Conservation (phyloP, 768 basidiomycete genomes). For the Trametes cubensis region DNA sequence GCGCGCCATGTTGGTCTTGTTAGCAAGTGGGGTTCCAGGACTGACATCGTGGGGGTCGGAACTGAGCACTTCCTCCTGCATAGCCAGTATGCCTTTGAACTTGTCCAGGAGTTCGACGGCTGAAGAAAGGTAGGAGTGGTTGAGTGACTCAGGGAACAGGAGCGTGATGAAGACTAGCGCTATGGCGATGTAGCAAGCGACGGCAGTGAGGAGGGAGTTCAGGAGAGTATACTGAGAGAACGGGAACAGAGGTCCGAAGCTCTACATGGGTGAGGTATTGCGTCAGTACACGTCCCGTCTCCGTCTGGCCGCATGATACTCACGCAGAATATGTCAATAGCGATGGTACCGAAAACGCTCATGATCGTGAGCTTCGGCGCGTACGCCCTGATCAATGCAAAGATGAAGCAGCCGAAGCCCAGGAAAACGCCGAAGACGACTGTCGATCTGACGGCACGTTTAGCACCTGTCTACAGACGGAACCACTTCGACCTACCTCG, state of each 20-base stretch:
- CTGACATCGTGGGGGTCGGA: slow-evolving; percentile 27
- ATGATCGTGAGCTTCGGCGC: slow-evolving; percentile 48
- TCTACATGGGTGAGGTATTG: slow-evolving; percentile 26
- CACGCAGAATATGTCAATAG: slow-evolving; percentile 47
- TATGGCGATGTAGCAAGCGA: slow-evolving; percentile 50
- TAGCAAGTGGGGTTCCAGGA: slow-evolving; percentile 26
- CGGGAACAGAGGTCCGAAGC: slow-evolving; percentile 54
- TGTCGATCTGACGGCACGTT: slow-evolving; percentile 37
- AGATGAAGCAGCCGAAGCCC: slow-evolving; percentile 45
- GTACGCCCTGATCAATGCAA: slow-evolving; percentile 50
- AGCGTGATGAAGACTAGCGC: slow-evolving; percentile 46
- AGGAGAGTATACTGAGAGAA: slow-evolving; percentile 47
- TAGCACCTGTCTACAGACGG: neutral
- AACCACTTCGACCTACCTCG: slow-evolving; percentile 29
- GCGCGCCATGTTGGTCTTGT: slow-evolving; percentile 28
- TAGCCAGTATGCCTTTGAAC: slow-evolving; percentile 33
- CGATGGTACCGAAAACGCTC: slow-evolving; percentile 51
- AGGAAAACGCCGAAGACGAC: slow-evolving; percentile 54
- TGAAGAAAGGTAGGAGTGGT: slow-evolving; percentile 41
- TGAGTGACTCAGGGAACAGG: slow-evolving; percentile 57
- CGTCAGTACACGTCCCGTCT: neutral
- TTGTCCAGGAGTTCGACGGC: slow-evolving; percentile 36
- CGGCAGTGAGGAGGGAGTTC: slow-evolving; percentile 46
- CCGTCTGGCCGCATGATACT: slow-evolving; percentile 6
- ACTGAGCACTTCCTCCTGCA: slow-evolving; percentile 39